phyloP scores from a whole-genome alignment of 345 rosid species.

The Eucalyptus tenuipes region DNA sequence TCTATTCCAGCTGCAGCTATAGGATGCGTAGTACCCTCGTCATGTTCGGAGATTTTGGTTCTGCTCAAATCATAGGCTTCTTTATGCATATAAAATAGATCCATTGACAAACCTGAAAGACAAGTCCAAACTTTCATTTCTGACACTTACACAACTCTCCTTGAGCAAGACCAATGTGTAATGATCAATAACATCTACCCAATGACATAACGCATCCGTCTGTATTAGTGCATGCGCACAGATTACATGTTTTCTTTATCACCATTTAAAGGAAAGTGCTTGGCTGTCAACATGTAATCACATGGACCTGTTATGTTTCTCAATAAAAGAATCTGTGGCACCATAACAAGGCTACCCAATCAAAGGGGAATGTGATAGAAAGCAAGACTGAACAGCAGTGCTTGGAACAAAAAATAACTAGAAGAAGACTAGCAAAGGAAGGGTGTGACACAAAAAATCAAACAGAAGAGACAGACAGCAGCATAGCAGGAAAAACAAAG shows the following conservation, averaged over 20 bases:
- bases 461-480: neutral
- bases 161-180: neutral
- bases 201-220: neutral
- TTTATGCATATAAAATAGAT: constrained; percentile 39
- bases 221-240: neutral
- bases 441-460: neutral
- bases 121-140: neutral
- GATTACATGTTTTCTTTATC: neutral
- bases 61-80: constrained; percentile 56
- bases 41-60: constrained; percentile 33
- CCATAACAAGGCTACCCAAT: neutral
- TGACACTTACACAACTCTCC: neutral
- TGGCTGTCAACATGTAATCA: neutral
- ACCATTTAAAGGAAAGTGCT: neutral
- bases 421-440: neutral
- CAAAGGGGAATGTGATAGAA: neutral
- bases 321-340: neutral
- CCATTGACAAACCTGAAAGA: constrained; percentile 62
- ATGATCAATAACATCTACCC: neutral
- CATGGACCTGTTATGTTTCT: neutral
- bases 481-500: neutral
- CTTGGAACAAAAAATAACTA: neutral
- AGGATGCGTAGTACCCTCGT: constrained; percentile 11
- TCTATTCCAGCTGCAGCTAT: constrained; percentile 20
- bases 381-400: neutral